Conservation (phyloP, 2,329 filamentous ascomycete genomes). For the Xylariaceae sp. region DNA sequence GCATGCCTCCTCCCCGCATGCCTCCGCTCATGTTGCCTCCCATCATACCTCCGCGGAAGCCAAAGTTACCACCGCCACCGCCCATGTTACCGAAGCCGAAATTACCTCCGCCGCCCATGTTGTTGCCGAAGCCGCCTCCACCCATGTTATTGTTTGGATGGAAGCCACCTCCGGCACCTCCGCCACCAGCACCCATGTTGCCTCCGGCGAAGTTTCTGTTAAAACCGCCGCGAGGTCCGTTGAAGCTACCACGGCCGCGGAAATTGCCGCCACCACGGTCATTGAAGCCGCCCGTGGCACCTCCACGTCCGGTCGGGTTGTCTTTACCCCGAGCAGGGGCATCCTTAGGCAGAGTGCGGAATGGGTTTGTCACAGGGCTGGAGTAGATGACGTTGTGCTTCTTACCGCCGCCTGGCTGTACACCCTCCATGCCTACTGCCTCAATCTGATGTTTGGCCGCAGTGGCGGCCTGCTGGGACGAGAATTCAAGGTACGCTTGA, state of each 20-base stretch:
- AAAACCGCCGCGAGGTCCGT: constrained; percentile 30
- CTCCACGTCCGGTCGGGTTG: constrained; percentile 48
- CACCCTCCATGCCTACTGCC: constrained; percentile 44
- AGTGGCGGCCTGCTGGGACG: constrained; percentile 75
- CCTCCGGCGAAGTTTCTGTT: constrained; percentile 30
- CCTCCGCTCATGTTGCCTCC: constrained; percentile 30
- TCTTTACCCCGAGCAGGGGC: constrained; percentile 65
- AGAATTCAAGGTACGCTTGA: constrained; percentile 80
- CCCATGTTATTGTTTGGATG: constrained; percentile 30
- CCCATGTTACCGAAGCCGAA: constrained; percentile 33
- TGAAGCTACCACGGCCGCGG: constrained; percentile 31
- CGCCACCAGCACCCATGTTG: constrained; percentile 25
- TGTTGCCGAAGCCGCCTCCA: constrained; percentile 28
- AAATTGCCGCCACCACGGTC: constrained; percentile 33
- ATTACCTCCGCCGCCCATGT: constrained; percentile 24
- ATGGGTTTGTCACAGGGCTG: constrained; percentile 74
- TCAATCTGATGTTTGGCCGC: constrained; percentile 81
- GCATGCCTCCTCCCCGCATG: constrained; percentile 31
- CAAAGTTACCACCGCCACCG: constrained; percentile 29
- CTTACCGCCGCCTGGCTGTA: constrained; percentile 56
- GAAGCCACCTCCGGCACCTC: constrained; percentile 27
- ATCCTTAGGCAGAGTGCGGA: constrained; percentile 86
- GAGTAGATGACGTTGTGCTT: constrained; percentile 71
- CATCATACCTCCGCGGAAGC: constrained; percentile 33
- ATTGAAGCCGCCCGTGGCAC: constrained; percentile 46